These are phyloP conservation scores for Nigrograna mackinnonii DNA, from an alignment of 2,329 filamentous ascomycete species.

Conservation along the genomic window DNA sequence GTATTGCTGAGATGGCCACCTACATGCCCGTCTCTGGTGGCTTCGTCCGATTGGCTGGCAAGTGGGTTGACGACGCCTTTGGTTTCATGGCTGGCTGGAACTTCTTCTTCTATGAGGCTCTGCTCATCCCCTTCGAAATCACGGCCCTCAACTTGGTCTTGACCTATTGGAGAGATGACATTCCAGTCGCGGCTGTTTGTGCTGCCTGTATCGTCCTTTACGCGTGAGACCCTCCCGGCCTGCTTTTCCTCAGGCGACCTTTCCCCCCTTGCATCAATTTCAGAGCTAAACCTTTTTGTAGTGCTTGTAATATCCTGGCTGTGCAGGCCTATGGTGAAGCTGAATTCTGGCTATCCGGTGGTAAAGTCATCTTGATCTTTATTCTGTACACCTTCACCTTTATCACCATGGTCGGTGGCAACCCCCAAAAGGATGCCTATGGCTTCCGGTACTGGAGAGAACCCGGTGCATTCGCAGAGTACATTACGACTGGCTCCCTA, in stretches of 20 bases:
- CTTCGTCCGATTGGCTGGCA: slow-evolving; percentile 66
- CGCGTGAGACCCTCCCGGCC: slow-evolving; percentile 28
- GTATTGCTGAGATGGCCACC: slow-evolving; percentile 66
- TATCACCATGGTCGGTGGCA: slow-evolving; percentile 50
- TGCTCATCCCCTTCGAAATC: slow-evolving; percentile 55
- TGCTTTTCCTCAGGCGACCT: slow-evolving; percentile 3
- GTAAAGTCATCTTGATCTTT: slow-evolving; percentile 52
- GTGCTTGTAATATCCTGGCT: slow-evolving; percentile 51
- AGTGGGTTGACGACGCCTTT: slow-evolving; percentile 68
- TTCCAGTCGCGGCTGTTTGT: slow-evolving; percentile 40
- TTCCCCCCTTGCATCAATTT: not conserved
- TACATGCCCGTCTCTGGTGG: slow-evolving; percentile 66
- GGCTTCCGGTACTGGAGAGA: slow-evolving; percentile 51
- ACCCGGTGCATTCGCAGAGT: slow-evolving; percentile 37
- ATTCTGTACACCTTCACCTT: slow-evolving; percentile 52
- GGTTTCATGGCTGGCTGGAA: slow-evolving; percentile 58
- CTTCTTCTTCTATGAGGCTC: slow-evolving; percentile 52
- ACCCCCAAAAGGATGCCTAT: slow-evolving; percentile 44
- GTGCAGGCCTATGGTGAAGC: slow-evolving; percentile 50
- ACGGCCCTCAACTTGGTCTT: slow-evolving; percentile 38
- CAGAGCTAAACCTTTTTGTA: slow-evolving; percentile 18
- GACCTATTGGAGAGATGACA: slow-evolving; percentile 46
- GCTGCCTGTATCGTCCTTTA: slow-evolving; percentile 43
- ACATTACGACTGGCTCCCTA: slow-evolving; percentile 18
- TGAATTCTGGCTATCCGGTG: slow-evolving; percentile 50